A percentile compares a stretch with the other conserved stretches of the same genome.
phyloP scores from a whole-genome alignment of 2,329 filamentous ascomycete species.

The Exophiala oligosperma region DNA sequence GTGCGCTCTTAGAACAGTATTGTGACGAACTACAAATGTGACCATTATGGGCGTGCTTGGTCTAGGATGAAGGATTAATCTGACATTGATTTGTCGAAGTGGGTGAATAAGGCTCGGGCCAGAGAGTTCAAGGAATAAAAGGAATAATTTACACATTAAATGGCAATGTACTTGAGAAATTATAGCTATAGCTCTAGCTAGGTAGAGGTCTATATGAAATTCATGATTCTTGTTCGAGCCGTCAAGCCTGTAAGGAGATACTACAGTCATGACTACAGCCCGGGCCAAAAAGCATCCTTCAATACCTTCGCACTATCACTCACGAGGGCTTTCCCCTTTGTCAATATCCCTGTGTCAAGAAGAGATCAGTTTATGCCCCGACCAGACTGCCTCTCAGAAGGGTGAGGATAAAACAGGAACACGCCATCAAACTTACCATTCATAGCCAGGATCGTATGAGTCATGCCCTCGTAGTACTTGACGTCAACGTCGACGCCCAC shows the following conservation, averaged over 20 bases:
- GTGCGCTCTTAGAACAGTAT: neutral
- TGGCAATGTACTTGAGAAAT: no score
- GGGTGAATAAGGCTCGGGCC: no score
- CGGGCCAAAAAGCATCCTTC: neutral
- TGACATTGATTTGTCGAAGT: no score
- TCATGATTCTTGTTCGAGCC: no score
- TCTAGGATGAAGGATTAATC: no score
- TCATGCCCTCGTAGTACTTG: slow-evolving; percentile 54
- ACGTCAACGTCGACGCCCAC: slow-evolving; percentile 51
- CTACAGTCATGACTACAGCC: no score
- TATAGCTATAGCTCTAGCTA: no score
- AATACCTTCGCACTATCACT: neutral
- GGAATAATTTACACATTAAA: no score
- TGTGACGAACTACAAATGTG: neutral
- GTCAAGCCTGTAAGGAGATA: no score
- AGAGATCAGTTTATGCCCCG: no score
- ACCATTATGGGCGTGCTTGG: neutral
- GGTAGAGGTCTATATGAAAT: no score
- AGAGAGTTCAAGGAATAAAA: no score
- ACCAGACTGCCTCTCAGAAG: neutral
- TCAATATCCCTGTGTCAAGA: neutral
- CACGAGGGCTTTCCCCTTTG: slow-evolving; percentile 2
- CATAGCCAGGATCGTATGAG: slow-evolving; percentile 60
- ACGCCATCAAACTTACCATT: slow-evolving; percentile 38
- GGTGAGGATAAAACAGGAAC: neutral